Conservation (phyloP, 148 eudicot species). For the Heliamphora exappendiculata region DNA sequence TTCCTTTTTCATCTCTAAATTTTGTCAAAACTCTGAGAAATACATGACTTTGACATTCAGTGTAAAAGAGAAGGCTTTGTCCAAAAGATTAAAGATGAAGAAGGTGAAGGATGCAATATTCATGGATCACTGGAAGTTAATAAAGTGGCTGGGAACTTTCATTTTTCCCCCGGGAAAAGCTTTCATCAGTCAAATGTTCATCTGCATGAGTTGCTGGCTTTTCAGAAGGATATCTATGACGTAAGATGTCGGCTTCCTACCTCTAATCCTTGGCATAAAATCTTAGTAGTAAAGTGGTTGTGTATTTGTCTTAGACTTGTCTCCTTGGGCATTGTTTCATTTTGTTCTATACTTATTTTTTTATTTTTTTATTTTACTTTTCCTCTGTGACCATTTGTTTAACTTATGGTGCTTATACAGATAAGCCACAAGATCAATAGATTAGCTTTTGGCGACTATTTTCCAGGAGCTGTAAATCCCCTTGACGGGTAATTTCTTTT, state of each 20-base stretch:
- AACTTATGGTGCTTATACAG: constrained; percentile 29
- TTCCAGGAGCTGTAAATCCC: constrained; percentile 70
- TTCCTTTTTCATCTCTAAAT: not conserved
- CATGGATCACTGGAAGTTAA: constrained; percentile 82
- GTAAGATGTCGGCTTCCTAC: constrained; percentile 28
- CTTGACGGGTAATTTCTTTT: constrained; percentile 58
- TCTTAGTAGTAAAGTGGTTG: not conserved
- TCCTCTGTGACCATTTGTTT: not conserved
- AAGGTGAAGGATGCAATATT: constrained; percentile 95
- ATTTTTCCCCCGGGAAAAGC: constrained; percentile 84
- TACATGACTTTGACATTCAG: constrained; percentile 26
- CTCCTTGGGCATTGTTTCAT: not conserved
- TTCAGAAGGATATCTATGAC: constrained; percentile 57
- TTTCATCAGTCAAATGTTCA: constrained; percentile 55
- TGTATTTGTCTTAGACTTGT: not conserved
- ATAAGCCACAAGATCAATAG: constrained; percentile 72
- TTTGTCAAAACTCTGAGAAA: not conserved
- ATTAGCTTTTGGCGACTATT: constrained; percentile 70
- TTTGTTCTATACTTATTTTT: not conserved
- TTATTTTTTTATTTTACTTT: not conserved
- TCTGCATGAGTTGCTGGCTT: constrained; percentile 39
- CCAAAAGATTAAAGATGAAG: constrained; percentile 60
- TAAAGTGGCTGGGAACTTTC: constrained; percentile 89
- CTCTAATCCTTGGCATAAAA: not conserved
- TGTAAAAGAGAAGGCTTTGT: constrained; percentile 89